phyloP scores from a whole-genome alignment of 495 filamentous ascomycete genomes.

The Xylaria sp. region DNA sequence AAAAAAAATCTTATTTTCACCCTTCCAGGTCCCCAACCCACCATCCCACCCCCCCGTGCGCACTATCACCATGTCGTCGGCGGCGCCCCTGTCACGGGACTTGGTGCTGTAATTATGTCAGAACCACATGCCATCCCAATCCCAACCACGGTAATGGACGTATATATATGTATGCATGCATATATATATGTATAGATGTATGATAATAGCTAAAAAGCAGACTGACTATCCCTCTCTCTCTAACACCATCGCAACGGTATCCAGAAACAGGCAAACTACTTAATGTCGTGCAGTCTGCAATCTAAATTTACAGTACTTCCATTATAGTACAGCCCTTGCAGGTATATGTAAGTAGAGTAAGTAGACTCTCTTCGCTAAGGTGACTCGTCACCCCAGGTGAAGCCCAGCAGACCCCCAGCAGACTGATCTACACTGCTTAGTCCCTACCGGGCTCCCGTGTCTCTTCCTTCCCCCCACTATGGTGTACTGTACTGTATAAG shows the following conservation, averaged over 20 bases:
- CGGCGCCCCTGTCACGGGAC: slow-evolving; percentile 15
- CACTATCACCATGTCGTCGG: slow-evolving; percentile 16
- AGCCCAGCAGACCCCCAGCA: background rate
- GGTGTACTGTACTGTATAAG: no score
- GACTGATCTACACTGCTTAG: background rate
- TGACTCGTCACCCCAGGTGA: background rate
- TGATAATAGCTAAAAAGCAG: background rate
- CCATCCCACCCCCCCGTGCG: background rate
- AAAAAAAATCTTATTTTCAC: slow-evolving; percentile 18
- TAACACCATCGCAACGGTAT: background rate
- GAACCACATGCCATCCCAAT: slow-evolving; percentile 5
- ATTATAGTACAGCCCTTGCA: no score
- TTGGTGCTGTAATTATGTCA: slow-evolving; percentile 3
- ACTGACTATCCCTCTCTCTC: background rate
- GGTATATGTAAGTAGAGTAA: no score
- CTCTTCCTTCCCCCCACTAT: background rate
- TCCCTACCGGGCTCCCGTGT: background rate
- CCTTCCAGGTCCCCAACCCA: background rate
- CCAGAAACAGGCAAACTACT: background rate
- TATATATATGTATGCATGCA: no score
- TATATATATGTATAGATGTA: no score
- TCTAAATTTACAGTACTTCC: no score
- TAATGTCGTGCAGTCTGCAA: background rate
- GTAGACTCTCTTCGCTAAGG: background rate
- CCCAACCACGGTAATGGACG: background rate